These are phyloP conservation scores for Xerocomellus dryophilus DNA, from an alignment of 768 basidiomycete species.

Conservation along the genomic window DNA sequence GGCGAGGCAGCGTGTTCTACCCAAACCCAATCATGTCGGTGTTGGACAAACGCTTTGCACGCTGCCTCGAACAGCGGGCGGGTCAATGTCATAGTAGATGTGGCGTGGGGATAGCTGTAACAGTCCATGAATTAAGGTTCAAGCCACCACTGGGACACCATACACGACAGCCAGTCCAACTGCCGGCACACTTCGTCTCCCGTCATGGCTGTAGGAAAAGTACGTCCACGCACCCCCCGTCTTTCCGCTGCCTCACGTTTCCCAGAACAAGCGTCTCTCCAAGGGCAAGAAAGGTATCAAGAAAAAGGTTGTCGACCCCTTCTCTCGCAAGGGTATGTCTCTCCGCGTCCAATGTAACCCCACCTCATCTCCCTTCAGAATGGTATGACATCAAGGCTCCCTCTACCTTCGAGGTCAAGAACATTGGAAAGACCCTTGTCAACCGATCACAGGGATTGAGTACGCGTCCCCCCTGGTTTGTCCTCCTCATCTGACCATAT, in stretches of 20 bases:
- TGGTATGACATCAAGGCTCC: constrained; percentile 99
- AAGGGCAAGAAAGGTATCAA: constrained; percentile 99
- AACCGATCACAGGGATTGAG: constrained; percentile 98
- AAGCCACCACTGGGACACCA: constrained; percentile 46
- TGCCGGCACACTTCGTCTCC: constrained; percentile 42
- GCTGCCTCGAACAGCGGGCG: constrained; percentile 59
- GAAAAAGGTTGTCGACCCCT: constrained; percentile 99
- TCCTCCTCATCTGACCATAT: constrained; percentile 7
- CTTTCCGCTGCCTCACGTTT: constrained; percentile 1
- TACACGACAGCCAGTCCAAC: constrained; percentile 47
- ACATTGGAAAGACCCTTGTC: constrained; percentile 97
- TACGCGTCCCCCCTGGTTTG: constrained; percentile 44
- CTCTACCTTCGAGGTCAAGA: constrained; percentile 93
- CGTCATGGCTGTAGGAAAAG: constrained; percentile 89
- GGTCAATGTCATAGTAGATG: constrained; percentile 36
- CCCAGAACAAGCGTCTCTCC: constrained; percentile 93
- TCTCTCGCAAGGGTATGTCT: constrained; percentile 91
- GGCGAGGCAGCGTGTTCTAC: constrained; percentile 52
- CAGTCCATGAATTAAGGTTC: constrained; percentile 52
- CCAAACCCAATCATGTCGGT: constrained; percentile 55
- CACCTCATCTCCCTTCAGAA: constrained; percentile 47
- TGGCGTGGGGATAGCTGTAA: constrained; percentile 42
- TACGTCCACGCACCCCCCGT: constrained; percentile 31
- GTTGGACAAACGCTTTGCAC: constrained; percentile 49
- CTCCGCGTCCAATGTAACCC: background rate